Base-by-base conservation (phyloP, 169 alveolate species). In the Hepatocystis sp. region DNA sequence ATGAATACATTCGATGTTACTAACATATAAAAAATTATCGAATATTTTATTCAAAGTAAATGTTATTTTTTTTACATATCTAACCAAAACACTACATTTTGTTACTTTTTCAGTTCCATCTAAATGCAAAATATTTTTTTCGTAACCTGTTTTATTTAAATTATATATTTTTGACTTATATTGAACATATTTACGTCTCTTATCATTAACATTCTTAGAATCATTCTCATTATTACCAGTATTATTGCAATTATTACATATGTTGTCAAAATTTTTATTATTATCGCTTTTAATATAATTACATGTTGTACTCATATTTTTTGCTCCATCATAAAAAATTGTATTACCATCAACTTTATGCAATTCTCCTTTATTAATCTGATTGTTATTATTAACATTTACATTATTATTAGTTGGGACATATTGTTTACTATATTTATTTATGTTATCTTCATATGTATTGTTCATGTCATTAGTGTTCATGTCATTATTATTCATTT, bases 1-100 rank as follows among this genome's bases (percentile, higher is more conserved):
- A 71, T 58, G 32, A 19, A 71, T 71, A 42, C 76, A 42, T 23
- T 71, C 60, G 19, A 58, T 71, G 28, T 71, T 76, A 42, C 28
- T 60, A 34, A 44, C 71, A 4, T 10, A 56, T 27, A 71, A 36
- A 51, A 71, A 42, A 42, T 63, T 23, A 42, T 44, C 30, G 27
- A 71, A 13, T n/a, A 34, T 71, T 2, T 46, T 40, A 13, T 65
- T 42, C 13, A 71, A 8, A 42, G 44, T 25, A 10, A 44, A 34
- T 58, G 58, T 19, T 44, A 27, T 42, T 32, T 47, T 56, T 36
- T 71, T 56, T 15, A 58, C 44, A 21, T 15, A 15, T 4, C 19
- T 10, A 21, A 19, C 34, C 1, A 36, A 32, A 66, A 66, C 19
- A 21, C 2, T 53, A 19, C 49, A 39, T 39, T 49, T 66, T 53